Percentiles rank a stretch among this genome's conserved stretches.
phyloP scores from a whole-genome alignment of 352 stramenopile species.

The Globisporangium paddicum region DNA sequence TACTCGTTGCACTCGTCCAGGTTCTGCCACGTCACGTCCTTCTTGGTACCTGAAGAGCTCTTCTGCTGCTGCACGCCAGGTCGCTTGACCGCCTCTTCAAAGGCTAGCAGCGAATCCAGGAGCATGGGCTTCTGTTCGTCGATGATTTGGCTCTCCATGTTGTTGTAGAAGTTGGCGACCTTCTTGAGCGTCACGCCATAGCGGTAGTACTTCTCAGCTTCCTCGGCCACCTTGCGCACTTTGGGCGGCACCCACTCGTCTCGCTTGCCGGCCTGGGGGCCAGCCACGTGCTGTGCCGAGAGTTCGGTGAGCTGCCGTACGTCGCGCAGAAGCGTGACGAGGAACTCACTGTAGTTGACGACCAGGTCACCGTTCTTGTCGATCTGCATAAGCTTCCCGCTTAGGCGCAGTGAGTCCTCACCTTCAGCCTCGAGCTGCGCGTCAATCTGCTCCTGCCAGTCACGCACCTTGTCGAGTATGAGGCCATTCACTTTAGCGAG shows the following conservation, averaged over 20 bases:
- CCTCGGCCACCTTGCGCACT: conserved; percentile 67
- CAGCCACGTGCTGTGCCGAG: conserved; percentile 37
- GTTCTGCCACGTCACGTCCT: conserved; percentile 89
- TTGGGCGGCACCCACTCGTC: conserved; percentile 63
- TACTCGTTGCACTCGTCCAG: conserved; percentile 91
- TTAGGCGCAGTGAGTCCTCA: conserved; percentile 62
- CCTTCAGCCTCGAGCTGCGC: conserved; percentile 54
- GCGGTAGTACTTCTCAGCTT: conserved; percentile 92
- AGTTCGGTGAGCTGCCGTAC: conserved; percentile 91
- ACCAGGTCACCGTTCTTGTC: conserved; percentile 83
- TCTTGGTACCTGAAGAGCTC: conserved; percentile 35
- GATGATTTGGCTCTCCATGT: conserved; percentile 93
- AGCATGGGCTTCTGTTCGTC: conserved; percentile 94
- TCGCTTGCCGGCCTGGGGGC: conserved; percentile 11
- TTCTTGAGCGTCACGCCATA: conserved; percentile 95
- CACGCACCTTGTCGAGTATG: conserved; percentile 73
- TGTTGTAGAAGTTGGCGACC: conserved; percentile 97
- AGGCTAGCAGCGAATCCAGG: conserved; percentile 88
- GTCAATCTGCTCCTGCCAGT: conserved; percentile 85
- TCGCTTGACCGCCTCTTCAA: conserved; percentile 83
- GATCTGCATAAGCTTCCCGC: conserved; percentile 90
- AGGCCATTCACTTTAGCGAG: conserved; percentile 51
- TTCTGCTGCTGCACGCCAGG: conserved; percentile 43
- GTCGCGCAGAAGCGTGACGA: conserved; percentile 91
- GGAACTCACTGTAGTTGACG: conserved; percentile 92